Evolutionary conservation across 108 stramenopile species (phyloP).

Genomic region (Stephanodiscus minutulus): DNA sequence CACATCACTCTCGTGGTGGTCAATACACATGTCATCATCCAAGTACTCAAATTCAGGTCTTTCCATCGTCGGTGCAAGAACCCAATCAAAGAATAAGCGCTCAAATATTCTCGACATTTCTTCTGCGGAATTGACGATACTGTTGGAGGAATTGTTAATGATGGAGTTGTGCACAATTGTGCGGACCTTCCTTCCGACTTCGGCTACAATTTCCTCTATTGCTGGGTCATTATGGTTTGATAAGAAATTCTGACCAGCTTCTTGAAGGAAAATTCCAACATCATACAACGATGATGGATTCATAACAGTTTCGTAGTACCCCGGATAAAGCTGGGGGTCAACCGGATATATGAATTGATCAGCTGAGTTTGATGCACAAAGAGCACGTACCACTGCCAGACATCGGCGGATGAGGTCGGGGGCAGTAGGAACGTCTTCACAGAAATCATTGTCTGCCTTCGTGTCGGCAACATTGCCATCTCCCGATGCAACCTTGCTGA

Average conservation of each 20-base stretch:
- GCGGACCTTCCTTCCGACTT: slow-evolving; percentile 77
- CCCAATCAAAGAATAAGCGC: slow-evolving; percentile 86
- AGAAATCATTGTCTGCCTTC: slow-evolving; percentile 72
- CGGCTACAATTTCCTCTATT: slow-evolving; percentile 57
- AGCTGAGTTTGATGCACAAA: slow-evolving; percentile 61
- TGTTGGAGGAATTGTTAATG: slow-evolving; percentile 71
- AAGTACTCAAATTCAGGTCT: slow-evolving; percentile 61
- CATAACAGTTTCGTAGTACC: slow-evolving; percentile 85
- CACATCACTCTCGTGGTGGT: slow-evolving; percentile 65
- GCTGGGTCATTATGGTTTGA: slow-evolving; percentile 16
- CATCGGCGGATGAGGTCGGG: slow-evolving; percentile 86
- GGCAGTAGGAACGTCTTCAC: slow-evolving; percentile 69
- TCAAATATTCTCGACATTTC: slow-evolving; percentile 86
- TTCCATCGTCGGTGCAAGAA: slow-evolving; percentile 67
- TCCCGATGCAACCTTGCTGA: slow-evolving; percentile 20
- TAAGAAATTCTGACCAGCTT: slow-evolving; percentile 47
- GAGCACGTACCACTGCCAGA: slow-evolving; percentile 79
- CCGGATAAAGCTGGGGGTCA: slow-evolving; percentile 83
- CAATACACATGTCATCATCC: slow-evolving; percentile 86
- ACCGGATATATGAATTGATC: slow-evolving; percentile 85
- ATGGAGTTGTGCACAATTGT: slow-evolving; percentile 70
- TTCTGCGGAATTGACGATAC: slow-evolving; percentile 69
- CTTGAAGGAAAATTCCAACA: slow-evolving; percentile 62
- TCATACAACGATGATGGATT: slow-evolving; percentile 78
- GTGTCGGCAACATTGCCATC: slow-evolving; percentile 34